Percentiles rank a stretch among this genome's conserved stretches.
Conservation (phyloP, 805 yeast genomes). For the Hyphopichia homilentoma region DNA sequence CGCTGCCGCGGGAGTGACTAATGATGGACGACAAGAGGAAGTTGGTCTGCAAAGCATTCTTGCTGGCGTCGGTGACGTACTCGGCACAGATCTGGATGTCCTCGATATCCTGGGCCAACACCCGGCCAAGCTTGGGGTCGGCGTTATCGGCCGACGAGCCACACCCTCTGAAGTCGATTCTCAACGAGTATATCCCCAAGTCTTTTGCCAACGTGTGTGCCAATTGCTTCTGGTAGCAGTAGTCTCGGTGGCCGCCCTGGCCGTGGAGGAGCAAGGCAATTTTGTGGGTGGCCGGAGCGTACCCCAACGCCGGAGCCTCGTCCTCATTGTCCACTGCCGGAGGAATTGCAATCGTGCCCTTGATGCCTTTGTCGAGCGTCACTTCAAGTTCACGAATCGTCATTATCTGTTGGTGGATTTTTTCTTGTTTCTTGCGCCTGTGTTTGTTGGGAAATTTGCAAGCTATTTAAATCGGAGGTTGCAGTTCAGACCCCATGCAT, state of each 20-base stretch:
- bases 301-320: conserved; percentile 19
- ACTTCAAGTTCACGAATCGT: conserved; percentile 35
- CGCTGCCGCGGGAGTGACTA: conserved; percentile 78
- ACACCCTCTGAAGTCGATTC: conserved; percentile 85
- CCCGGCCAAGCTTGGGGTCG: conserved; percentile 46
- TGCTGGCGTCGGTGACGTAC: conserved; percentile 21
- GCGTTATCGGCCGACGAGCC: conserved; percentile 65
- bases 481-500: no score
- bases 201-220: conserved; percentile 58
- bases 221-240: conserved; percentile 63
- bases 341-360: conserved; percentile 38
- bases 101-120: conserved; percentile 58
- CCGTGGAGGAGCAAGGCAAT: conserved; percentile 76
- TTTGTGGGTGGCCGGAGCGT: conserved; percentile 42
- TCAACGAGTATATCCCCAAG: conserved; percentile 59
- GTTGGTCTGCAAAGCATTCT: conserved; percentile 36
- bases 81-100: conserved; percentile 51
- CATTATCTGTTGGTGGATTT: no score
- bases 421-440: no score
- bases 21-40: conserved; percentile 55
- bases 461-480: no score
- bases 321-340: conserved; percentile 22
- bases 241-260: conserved; percentile 77
- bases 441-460: no score
- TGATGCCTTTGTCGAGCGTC: conserved; percentile 28